A percentile compares a stretch with the other conserved stretches of the same genome.
These are phyloP conservation scores for Ceratocystis harringtonii DNA, from an alignment of 2,329 filamentous ascomycete genomes.

Conservation along the genomic window DNA sequence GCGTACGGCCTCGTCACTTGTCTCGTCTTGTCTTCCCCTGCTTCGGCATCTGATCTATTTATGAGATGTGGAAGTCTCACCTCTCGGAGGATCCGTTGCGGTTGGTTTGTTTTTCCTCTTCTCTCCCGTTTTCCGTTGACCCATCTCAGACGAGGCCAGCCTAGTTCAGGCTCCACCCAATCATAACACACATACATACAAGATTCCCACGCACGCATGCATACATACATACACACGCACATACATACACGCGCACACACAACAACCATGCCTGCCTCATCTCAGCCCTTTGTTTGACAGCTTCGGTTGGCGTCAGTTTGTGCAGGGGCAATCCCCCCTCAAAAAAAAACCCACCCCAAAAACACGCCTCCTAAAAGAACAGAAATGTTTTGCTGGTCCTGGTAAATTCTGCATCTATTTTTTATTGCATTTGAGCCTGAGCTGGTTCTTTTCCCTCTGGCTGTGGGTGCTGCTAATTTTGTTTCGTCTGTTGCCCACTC, in stretches of 20 bases:
- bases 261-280: neutral
- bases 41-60: neutral
- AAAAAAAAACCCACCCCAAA: no score
- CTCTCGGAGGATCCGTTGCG: neutral
- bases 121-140: neutral
- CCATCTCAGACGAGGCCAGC: neutral
- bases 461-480: neutral
- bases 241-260: neutral
- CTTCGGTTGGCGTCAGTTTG: slow-evolving; percentile 4
- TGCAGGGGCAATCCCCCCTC: neutral
- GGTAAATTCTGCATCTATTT: neutral
- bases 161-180: neutral
- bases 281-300: slow-evolving; percentile 5
- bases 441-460: neutral
- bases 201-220: neutral
- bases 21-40: neutral
- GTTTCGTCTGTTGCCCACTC: neutral
- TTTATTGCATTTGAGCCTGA: neutral
- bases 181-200: neutral
- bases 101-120: neutral
- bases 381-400: neutral
- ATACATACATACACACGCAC: neutral
- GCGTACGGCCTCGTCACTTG: neutral
- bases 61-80: neutral
- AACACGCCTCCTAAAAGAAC: no score